Evolutionary conservation across 176 grass and related monocot species (phyloP).

Genomic region (Coix lacrymajobi): DNA sequence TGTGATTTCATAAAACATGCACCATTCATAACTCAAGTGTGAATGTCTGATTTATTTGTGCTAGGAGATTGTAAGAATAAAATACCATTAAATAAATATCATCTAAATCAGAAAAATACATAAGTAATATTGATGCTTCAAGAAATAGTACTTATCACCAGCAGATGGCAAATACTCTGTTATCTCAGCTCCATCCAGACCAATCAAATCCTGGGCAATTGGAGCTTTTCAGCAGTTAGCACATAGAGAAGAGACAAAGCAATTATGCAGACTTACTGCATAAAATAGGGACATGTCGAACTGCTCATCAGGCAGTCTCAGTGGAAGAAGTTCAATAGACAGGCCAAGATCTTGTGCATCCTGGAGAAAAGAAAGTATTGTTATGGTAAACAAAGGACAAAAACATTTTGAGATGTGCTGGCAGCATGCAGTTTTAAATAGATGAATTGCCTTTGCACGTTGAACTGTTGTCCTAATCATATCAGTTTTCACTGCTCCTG

Average conservation of each 20-base stretch:
- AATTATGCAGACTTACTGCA: constrained; percentile 51
- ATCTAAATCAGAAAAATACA: constrained; percentile 3
- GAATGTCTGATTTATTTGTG: neutral
- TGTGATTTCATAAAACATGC: neutral
- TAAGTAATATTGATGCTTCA: constrained; percentile 3
- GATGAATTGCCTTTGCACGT: constrained; percentile 56
- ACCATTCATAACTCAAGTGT: neutral
- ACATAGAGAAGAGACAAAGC: neutral
- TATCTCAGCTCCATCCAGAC: constrained; percentile 75
- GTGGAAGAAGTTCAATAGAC: constrained; percentile 83
- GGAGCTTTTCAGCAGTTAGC: constrained; percentile 18
- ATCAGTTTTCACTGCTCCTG: constrained; percentile 69
- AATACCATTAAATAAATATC: neutral
- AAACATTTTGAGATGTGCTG: neutral
- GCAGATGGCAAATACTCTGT: constrained; percentile 65
- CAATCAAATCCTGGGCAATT: constrained; percentile 64
- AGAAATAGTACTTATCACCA: constrained; percentile 68
- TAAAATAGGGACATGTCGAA: constrained; percentile 91
- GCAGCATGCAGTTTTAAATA: neutral
- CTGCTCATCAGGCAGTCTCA: constrained; percentile 54
- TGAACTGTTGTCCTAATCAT: constrained; percentile 91
- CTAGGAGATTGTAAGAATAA: neutral
- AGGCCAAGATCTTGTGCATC: constrained; percentile 91
- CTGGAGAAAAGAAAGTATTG: constrained; percentile 31
- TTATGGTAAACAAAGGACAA: neutral